Conservation (phyloP, 768 basidiomycete genomes). For the Kwoniella dendrophila region DNA sequence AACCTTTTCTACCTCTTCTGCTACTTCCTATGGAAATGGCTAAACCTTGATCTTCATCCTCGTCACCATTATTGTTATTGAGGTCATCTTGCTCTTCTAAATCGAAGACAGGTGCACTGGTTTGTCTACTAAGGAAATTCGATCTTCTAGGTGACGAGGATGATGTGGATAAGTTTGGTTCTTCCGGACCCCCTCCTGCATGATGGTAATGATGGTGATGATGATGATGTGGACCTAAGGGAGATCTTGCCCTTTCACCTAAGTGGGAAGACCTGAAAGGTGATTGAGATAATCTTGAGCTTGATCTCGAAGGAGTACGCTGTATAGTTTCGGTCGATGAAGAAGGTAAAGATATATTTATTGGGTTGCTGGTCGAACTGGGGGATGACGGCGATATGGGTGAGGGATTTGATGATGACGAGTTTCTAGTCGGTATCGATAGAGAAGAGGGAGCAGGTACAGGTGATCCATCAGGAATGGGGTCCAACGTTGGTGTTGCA, state of each 20-base stretch:
- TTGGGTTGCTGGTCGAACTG: not conserved
- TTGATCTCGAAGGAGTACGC: conserved; percentile 21
- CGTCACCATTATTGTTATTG: conserved; percentile 29
- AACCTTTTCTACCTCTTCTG: conserved; percentile 21
- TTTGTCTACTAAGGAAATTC: conserved; percentile 4
- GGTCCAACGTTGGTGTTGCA: conserved; percentile 28
- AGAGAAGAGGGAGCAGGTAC: conserved; percentile 2
- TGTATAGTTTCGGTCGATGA: not conserved
- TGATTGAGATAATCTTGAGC: conserved; percentile 17
- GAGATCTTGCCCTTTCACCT: conserved; percentile 22
- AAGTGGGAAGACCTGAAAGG: conserved; percentile 12
- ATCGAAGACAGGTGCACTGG: conserved; percentile 5
- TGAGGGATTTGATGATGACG: not conserved
- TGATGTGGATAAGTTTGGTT: too few relatives aligned
- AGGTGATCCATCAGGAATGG: conserved; percentile 42
- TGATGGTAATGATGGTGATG: too few relatives aligned
- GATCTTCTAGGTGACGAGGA: not conserved
- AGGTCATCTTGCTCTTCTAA: conserved; percentile 41
- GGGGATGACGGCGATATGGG: too few relatives aligned
- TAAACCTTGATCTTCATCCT: conserved; percentile 44
- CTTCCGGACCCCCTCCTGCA: too few relatives aligned
- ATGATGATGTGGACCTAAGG: conserved; percentile 11
- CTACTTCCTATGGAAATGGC: conserved; percentile 40
- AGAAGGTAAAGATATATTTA: not conserved
- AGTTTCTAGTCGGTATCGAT: not conserved